Base-by-base conservation (phyloP, 2,329 filamentous ascomycete genomes). In the Fusarium beomiforme region DNA sequence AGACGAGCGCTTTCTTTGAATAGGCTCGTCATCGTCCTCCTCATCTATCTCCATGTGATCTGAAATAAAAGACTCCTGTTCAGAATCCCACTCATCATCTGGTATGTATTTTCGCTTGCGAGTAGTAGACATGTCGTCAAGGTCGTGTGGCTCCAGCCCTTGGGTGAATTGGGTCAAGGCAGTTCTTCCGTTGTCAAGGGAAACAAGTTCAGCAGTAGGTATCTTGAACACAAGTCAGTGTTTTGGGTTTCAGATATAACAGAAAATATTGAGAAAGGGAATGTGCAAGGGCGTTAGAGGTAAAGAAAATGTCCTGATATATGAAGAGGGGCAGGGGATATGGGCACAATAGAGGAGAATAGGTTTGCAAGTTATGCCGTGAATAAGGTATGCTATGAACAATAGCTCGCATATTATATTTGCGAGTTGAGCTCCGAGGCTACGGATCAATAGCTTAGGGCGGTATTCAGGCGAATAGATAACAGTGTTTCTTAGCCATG, bases 21-120 rank as follows among this genome's bases (percentile, higher is more conserved):
- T 39, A 9, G 62, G 64, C 23, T 67, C 64, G 19, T 65, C 58
- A 6, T 73, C 72, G 7, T 74, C 74, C 2, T 77, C 77, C 1
- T 73, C 70, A 31, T 78, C 78, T 10, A 78, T 17, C 1, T 78
- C 77, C 72, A 78, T 78, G 29, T 24, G 65, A 24, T 79, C 76
- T 14, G 77, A 76, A 26, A 55, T 63, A 19, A 68, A 56, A 36
- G 74, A 74, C 11, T 76, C 68, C 8, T 37, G 36, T 7, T 74
- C 76, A n/a, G 78, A 76, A 23, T 74, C 61, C 78, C 73, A 81
- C 11, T 77, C 75, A 42, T 79, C 73, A 6, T 77, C 71, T 4
- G 69, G 49, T 8, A 23, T 59, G 59, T 74, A 61, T 69, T 82
- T 82, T 16, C 81, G 79, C 58, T 82, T 82, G 34, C 70, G 74